These are phyloP conservation scores for Fusarium miscanthi DNA, from an alignment of 2,329 filamentous ascomycete species.

Conservation along the genomic window DNA sequence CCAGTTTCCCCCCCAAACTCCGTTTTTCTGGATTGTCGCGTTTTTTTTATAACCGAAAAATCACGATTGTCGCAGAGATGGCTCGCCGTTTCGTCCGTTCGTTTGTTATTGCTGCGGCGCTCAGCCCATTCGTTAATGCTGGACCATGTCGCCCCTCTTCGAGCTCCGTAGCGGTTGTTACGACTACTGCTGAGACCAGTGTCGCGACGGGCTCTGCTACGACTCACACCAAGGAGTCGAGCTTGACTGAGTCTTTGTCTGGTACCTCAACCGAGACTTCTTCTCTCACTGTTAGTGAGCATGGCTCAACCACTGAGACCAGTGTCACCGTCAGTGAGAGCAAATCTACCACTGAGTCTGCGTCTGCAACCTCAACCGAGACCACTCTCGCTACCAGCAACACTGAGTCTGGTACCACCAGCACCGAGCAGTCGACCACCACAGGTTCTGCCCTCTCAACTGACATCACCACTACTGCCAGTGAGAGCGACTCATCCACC, in stretches of 20 bases:
- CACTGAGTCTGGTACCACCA: neutral
- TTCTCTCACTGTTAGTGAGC: neutral
- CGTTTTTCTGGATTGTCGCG: neutral
- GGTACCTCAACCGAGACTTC: neutral
- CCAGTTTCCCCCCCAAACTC: neutral
- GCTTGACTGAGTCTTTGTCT: neutral
- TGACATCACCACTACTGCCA: neutral
- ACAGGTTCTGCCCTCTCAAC: neutral
- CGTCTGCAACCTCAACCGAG: neutral
- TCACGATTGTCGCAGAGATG: neutral
- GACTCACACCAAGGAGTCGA: neutral
- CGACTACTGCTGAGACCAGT: neutral
- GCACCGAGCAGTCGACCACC: neutral
- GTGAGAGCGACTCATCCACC: neutral
- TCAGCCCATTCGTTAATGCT: slow-evolving; percentile 7
- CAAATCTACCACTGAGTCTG: neutral
- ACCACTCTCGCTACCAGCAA: neutral
- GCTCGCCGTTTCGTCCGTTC: slow-evolving; percentile 24
- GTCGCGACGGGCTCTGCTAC: neutral
- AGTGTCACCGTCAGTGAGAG: neutral
- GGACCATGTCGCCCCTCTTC: slow-evolving; percentile 19
- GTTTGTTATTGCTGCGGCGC: slow-evolving; percentile 9
- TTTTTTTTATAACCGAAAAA: neutral
- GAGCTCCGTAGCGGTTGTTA: neutral
- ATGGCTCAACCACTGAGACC: neutral